Conservation (phyloP, 768 basidiomycete species). For the Cystoderma amianthinum region DNA sequence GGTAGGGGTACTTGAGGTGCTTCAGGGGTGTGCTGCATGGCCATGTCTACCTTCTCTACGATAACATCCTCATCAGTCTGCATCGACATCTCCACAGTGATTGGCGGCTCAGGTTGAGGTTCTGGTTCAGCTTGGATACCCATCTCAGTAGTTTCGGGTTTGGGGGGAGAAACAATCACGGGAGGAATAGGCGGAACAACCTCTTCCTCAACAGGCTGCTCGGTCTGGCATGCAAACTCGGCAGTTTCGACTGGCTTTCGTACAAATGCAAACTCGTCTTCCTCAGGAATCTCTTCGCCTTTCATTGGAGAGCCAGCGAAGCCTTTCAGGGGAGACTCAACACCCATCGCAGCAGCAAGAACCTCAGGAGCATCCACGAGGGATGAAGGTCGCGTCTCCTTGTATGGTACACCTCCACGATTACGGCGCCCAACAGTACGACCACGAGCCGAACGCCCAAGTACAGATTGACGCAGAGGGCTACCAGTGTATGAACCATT, state of each 20-base stretch:
- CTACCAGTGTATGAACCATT: slow-evolving; percentile 43
- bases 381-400: slow-evolving; percentile 63
- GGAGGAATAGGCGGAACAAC: slow-evolving; percentile 13
- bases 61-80: slow-evolving; percentile 46
- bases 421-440: slow-evolving; percentile 43
- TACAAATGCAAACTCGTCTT: slow-evolving; percentile 28
- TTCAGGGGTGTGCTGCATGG: slow-evolving; percentile 36
- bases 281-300: slow-evolving; percentile 25
- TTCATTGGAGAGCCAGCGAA: slow-evolving; percentile 38
- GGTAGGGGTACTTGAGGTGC: no score
- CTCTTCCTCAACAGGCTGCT: no score
- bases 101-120: slow-evolving; percentile 14
- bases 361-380: slow-evolving; percentile 69
- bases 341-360: slow-evolving; percentile 54
- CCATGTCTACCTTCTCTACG: slow-evolving; percentile 20
- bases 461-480: slow-evolving; percentile 54
- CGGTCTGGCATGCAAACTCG: slow-evolving; percentile 66
- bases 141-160: no score
- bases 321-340: slow-evolving; percentile 29
- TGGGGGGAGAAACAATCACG: slow-evolving; percentile 5
- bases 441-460: slow-evolving; percentile 43
- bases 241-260: slow-evolving; percentile 43
- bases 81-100: slow-evolving; percentile 28
- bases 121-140: slow-evolving; percentile 14
- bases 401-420: slow-evolving; percentile 57